Base-by-base conservation (phyloP, 1,284 basidiomycete species). In the Microbotryum violaceum region DNA sequence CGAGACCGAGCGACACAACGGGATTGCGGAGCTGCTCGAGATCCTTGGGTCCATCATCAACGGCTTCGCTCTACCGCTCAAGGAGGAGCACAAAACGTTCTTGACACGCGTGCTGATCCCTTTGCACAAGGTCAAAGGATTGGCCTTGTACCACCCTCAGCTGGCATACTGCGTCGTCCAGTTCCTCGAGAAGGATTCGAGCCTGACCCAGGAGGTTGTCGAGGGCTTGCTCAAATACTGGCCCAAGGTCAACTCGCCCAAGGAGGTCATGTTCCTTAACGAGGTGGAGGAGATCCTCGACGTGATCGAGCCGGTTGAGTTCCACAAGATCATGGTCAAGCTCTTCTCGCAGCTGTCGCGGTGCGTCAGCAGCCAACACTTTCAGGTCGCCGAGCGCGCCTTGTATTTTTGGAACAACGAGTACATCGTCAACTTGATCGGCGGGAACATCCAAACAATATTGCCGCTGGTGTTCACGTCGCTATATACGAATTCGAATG, bases 11-110 rank as follows among this genome's bases (percentile, higher is more conserved):
- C 84, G 96, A 54, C 94, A 98, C 81, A 99, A 99, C 75, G 96
- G 96, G 52, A 97, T 99, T 69, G 96, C 96, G 49, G 96, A 99
- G 77, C 82, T 99, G 50, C 82, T 99, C 64, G 96, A 99, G 77
- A 99, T 99, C 65, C 82, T 99, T 48, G 96, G 96, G 2, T 97
- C 94, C 29, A 98, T 99, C 78, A 99, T 99, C 83, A 99, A 99
- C 74, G 96, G 96, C 33, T 99, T 99, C 72, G 96, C 94, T 2
- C 78, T 98, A 6, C 96, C 96, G 27, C 83, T 99, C 73, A 99
- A 99, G 79, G 93, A 97, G 65, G 96, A 99, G 76, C 96, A 99
- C 84, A 98, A 98, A 81, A 92, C 83, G 3, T 99, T 99, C 82
- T 81, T 99, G 68, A 91, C 91, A 37, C 86, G 93, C 44, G 91